Evolutionary conservation across 805 yeast genomes (phyloP).

Genomic region (Spathaspora girioi): DNA sequence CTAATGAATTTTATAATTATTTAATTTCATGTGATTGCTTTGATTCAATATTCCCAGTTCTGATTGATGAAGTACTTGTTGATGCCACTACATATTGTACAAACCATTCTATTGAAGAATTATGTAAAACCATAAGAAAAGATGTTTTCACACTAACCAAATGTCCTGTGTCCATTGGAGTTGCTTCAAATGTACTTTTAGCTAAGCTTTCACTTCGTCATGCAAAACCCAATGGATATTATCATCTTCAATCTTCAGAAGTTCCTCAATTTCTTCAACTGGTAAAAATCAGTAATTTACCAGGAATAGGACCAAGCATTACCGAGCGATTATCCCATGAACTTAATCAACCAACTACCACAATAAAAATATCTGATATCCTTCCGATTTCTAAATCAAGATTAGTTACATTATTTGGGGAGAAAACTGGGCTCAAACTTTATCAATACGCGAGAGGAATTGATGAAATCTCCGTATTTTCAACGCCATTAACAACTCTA

Average conservation of each 20-base stretch:
- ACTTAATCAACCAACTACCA: slow-evolving; percentile 9
- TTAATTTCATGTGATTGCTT: slow-evolving; percentile 45
- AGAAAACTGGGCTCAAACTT: slow-evolving; percentile 65
- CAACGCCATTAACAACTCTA: slow-evolving; percentile 31
- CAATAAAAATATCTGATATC: slow-evolving; percentile 33
- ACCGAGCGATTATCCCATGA: slow-evolving; percentile 41
- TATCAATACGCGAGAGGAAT: slow-evolving; percentile 59
- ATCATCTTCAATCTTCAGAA: slow-evolving; percentile 27
- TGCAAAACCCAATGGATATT: slow-evolving; percentile 80
- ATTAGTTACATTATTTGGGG: slow-evolving; percentile 55
- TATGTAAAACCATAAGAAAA: slow-evolving; percentile 34
- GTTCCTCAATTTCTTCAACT: slow-evolving; percentile 30
- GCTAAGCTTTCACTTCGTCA: slow-evolving; percentile 70
- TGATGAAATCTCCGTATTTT: slow-evolving; percentile 55
- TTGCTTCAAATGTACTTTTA: slow-evolving; percentile 65
- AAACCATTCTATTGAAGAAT: slow-evolving; percentile 9
- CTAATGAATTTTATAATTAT: slow-evolving; percentile 61
- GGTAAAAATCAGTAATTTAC: slow-evolving; percentile 40
- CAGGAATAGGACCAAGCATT: slow-evolving; percentile 61
- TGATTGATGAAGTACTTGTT: slow-evolving; percentile 87
- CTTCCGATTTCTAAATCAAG: slow-evolving; percentile 25
- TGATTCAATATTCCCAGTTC: slow-evolving; percentile 67
- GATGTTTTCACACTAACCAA: slow-evolving; percentile 42
- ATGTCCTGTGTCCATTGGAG: slow-evolving; percentile 79
- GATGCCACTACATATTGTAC: slow-evolving; percentile 46